phyloP scores from a whole-genome alignment of 352 stramenopile genomes.

The Globisporangium mamillatum region DNA sequence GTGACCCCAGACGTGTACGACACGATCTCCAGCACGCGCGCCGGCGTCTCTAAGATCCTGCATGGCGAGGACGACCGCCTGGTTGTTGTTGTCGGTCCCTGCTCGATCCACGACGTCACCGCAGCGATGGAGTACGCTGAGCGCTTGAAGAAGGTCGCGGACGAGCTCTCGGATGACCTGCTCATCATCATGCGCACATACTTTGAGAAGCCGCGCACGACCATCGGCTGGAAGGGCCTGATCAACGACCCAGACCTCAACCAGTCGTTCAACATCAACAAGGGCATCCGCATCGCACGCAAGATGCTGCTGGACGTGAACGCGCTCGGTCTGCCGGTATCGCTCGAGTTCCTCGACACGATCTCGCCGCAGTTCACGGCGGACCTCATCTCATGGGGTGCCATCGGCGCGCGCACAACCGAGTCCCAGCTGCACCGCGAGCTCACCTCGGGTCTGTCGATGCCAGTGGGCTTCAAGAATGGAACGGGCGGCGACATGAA shows the following conservation, averaged over 20 bases:
- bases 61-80: slow-evolving; percentile 80
- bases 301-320: slow-evolving; percentile 86
- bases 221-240: slow-evolving; percentile 87
- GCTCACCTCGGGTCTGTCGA: slow-evolving; percentile 85
- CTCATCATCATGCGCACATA: slow-evolving; percentile 90
- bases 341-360: slow-evolving; percentile 79
- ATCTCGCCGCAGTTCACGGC: slow-evolving; percentile 81
- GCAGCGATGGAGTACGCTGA: slow-evolving; percentile 77
- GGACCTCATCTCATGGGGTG: slow-evolving; percentile 78
- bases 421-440: slow-evolving; percentile 89
- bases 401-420: slow-evolving; percentile 79
- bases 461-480: slow-evolving; percentile 91
- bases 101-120: slow-evolving; percentile 88
- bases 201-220: slow-evolving; percentile 90
- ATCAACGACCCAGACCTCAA: slow-evolving; percentile 90
- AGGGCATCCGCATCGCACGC: slow-evolving; percentile 77
- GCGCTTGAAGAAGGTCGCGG: slow-evolving; percentile 59
- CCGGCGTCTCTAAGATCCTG: slow-evolving; percentile 58
- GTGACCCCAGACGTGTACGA: slow-evolving; percentile 67
- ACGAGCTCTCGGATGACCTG: slow-evolving; percentile 77
- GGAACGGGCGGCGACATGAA: slow-evolving; percentile 82
- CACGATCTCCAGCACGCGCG: slow-evolving; percentile 50
- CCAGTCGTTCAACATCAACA: slow-evolving; percentile 89
- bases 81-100: slow-evolving; percentile 80
- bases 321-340: slow-evolving; percentile 66